A percentile compares a stretch with the other conserved stretches of the same genome.
Conservation (phyloP, 345 rosid genomes). For the Eucalyptus leucophloia region DNA sequence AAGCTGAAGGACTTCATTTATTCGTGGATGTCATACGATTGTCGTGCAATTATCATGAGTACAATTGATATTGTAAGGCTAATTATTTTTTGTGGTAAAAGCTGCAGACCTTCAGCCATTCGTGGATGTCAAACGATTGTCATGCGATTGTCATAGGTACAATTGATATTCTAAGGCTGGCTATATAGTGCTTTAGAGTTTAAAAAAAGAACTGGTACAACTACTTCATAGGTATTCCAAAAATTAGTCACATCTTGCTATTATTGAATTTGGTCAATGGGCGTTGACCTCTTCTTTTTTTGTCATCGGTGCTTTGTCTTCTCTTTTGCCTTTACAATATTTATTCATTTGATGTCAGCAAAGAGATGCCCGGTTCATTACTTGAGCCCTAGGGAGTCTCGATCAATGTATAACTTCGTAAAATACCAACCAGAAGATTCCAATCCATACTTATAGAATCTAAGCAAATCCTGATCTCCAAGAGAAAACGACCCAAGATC, state of each 20-base stretch:
- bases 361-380: neutral
- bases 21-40: neutral
- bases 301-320: neutral
- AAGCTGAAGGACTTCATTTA: slow-evolving; percentile 37
- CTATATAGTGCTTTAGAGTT: neutral
- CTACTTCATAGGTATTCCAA: neutral
- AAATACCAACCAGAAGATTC: neutral
- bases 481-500: neutral
- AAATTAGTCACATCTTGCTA: neutral
- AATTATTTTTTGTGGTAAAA: slow-evolving; percentile 46
- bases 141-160: neutral
- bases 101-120: slow-evolving; percentile 24
- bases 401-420: neutral
- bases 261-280: neutral
- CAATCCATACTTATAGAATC: neutral
- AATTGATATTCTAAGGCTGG: neutral
- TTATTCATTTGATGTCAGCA: neutral
- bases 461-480: neutral
- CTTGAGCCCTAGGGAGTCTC: neutral
- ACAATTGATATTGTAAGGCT: neutral
- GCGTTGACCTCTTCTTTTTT: neutral
- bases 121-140: too few relatives aligned
- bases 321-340: neutral
- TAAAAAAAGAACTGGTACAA: neutral
- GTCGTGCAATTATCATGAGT: neutral